A percentile compares a stretch with the other conserved stretches of the same genome.
Evolutionary conservation across 2,329 filamentous ascomycete genomes (phyloP).

Genomic region (Phaeophleospora eucalypticola): DNA sequence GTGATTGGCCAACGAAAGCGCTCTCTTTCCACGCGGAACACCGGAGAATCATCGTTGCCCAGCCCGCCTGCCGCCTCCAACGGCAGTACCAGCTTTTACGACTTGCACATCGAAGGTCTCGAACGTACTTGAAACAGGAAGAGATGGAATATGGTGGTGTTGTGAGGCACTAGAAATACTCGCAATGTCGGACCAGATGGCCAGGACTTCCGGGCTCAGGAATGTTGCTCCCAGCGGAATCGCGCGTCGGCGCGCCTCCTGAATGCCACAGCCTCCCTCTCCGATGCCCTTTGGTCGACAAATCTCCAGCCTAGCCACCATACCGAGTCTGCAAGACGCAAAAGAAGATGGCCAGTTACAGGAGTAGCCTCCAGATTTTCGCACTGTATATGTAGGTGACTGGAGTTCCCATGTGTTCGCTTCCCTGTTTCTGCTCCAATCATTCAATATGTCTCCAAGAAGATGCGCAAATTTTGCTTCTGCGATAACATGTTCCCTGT

Average conservation of each 20-base stretch:
- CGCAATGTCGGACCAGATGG: too few species aligned
- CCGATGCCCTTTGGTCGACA: background rate
- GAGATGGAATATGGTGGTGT: too few species aligned
- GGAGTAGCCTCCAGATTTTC: background rate
- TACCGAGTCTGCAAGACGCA: background rate
- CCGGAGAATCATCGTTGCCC: too few species aligned
- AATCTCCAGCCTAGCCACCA: slow-evolving; percentile 14
- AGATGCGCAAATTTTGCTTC: slow-evolving; percentile 6
- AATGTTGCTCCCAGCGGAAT: slow-evolving; percentile 15
- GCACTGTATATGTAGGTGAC: slow-evolving; percentile 12
- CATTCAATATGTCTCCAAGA: slow-evolving; percentile 14
- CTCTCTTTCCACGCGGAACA: too few species aligned
- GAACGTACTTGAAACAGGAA: too few species aligned
- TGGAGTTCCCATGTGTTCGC: background rate
- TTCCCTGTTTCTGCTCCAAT: slow-evolving; percentile 2
- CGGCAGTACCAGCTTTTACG: too few species aligned
- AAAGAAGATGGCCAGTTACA: slow-evolving; percentile 10
- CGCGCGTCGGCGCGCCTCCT: too few species aligned
- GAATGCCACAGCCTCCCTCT: slow-evolving; percentile 16
- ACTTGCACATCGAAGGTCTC: too few species aligned
- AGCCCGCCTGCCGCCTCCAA: too few species aligned
- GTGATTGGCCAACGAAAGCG: too few species aligned
- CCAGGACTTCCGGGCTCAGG: too few species aligned
- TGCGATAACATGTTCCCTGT: slow-evolving; percentile 5
- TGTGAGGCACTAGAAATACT: too few species aligned